Evolutionary conservation across 305 asterid species (phyloP).

Genomic region (Solanum chacoense): DNA sequence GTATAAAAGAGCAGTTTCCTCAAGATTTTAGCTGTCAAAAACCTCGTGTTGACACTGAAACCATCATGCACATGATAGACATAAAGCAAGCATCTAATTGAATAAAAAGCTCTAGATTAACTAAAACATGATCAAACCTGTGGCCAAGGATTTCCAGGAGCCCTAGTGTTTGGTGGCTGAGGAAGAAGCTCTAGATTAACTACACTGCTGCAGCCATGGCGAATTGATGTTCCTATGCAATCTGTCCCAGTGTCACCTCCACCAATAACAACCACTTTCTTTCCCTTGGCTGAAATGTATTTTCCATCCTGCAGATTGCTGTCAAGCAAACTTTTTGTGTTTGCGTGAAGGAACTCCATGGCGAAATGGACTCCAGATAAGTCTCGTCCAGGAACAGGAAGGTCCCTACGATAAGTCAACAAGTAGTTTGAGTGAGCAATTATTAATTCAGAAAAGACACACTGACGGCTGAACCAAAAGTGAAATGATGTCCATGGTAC

Average conservation of each 20-base stretch:
- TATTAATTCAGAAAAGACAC: background rate
- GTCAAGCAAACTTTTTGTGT: slow-evolving; percentile 91
- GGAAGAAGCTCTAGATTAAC: slow-evolving; percentile 92
- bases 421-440: background rate
- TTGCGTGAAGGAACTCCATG: slow-evolving; percentile 96
- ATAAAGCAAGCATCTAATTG: background rate
- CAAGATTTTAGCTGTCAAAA: background rate
- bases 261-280: slow-evolving; percentile 97
- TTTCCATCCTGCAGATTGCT: slow-evolving; percentile 81
- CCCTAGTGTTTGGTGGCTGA: slow-evolving; percentile 84
- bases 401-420: slow-evolving; percentile 52
- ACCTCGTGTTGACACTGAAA: background rate
- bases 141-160: slow-evolving; percentile 98
- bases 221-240: slow-evolving; percentile 92
- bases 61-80: background rate
- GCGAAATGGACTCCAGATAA: slow-evolving; percentile 95
- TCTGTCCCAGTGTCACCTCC: slow-evolving; percentile 99
- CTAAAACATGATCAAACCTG: slow-evolving; percentile 50
- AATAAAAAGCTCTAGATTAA: background rate
- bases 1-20: background rate
- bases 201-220: slow-evolving; percentile 79
- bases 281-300: slow-evolving; percentile 89
- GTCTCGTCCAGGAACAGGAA: slow-evolving; percentile 95
- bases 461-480: background rate
- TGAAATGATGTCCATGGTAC: background rate